These are phyloP conservation scores for Alopecurus myosuroides DNA, from an alignment of 176 grass and related monocot species.

Conservation along the genomic window DNA sequence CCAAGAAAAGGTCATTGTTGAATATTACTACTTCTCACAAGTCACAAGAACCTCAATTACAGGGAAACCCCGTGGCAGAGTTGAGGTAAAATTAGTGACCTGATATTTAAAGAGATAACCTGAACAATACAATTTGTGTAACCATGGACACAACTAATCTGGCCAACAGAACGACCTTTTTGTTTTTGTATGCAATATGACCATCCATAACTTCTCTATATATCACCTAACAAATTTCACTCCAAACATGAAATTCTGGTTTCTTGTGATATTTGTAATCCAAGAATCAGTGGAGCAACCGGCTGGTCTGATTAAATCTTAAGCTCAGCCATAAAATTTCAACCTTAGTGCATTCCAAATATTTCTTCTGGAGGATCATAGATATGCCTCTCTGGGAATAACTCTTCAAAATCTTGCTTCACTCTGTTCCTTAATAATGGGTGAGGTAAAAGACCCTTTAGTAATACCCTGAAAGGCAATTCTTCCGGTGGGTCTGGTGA, in stretches of 20 bases:
- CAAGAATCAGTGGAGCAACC: background rate
- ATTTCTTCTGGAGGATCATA: conserved; percentile 97
- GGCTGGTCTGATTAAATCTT: conserved; percentile 6
- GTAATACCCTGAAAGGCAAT: conserved; percentile 84
- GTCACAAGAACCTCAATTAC: conserved; percentile 5
- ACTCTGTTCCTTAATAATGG: conserved; percentile 85
- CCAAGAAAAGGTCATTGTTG: background rate
- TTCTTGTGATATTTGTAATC: conserved; percentile 6
- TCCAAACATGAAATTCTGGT: conserved; percentile 6
- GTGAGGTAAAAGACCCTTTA: conserved; percentile 88
- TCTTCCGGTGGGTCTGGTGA: conserved; percentile 80
- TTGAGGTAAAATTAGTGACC: background rate
- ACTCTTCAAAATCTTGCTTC: conserved; percentile 96
- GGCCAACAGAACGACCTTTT: background rate
- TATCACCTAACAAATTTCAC: background rate
- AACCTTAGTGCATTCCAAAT: conserved; percentile 73
- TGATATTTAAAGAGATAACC: background rate
- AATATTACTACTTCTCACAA: background rate
- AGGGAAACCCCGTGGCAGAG: background rate
- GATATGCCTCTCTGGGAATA: conserved; percentile 88
- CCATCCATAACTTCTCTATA: background rate
- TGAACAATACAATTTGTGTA: conserved; percentile 4
- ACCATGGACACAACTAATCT: background rate
- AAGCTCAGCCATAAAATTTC: background rate
- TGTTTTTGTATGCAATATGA: background rate